A percentile compares a stretch with the other conserved stretches of the same genome.
Conservation (phyloP, 2,329 filamentous ascomycete species). For the Aspergillus ochraceus region DNA sequence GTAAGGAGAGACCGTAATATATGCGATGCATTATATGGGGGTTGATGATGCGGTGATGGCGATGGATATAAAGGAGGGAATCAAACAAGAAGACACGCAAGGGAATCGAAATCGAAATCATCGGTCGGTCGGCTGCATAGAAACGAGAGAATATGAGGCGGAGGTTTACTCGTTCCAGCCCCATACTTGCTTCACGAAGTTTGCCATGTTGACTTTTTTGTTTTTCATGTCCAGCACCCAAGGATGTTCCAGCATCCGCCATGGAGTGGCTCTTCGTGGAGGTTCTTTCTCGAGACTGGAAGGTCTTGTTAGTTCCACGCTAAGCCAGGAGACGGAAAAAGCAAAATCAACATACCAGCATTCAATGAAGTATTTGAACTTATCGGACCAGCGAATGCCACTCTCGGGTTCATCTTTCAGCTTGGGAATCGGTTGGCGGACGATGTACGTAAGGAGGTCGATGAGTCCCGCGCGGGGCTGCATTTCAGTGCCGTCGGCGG, state of each 20-base stretch:
- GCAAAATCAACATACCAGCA: conserved; percentile 69
- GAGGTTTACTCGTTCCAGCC: conserved; percentile 74
- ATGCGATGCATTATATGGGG: conserved; percentile 20
- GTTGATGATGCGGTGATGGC: background rate
- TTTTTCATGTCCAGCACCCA: conserved; percentile 97
- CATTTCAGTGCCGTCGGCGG: conserved; percentile 92
- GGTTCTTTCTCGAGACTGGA: conserved; percentile 90
- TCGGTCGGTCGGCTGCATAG: conserved; percentile 1
- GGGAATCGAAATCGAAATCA: conserved; percentile 1
- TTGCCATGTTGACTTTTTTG: conserved; percentile 96
- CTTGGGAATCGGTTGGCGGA: conserved; percentile 90
- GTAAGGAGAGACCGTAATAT: conserved; percentile 24
- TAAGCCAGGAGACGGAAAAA: background rate
- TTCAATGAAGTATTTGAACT: conserved; percentile 99
- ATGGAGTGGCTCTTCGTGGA: conserved; percentile 81
- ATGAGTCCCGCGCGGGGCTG: conserved; percentile 90
- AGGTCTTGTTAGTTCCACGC: conserved; percentile 10
- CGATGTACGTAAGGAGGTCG: conserved; percentile 95
- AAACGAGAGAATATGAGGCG: conserved; percentile 5
- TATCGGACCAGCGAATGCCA: conserved; percentile 90
- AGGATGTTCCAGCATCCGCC: conserved; percentile 98
- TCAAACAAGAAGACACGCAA: background rate
- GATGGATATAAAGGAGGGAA: background rate
- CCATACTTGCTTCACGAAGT: conserved; percentile 94
- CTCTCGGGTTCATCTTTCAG: conserved; percentile 91